phyloP scores from a whole-genome alignment of 2,329 filamentous ascomycete species.

The Clarireedia sp. region DNA sequence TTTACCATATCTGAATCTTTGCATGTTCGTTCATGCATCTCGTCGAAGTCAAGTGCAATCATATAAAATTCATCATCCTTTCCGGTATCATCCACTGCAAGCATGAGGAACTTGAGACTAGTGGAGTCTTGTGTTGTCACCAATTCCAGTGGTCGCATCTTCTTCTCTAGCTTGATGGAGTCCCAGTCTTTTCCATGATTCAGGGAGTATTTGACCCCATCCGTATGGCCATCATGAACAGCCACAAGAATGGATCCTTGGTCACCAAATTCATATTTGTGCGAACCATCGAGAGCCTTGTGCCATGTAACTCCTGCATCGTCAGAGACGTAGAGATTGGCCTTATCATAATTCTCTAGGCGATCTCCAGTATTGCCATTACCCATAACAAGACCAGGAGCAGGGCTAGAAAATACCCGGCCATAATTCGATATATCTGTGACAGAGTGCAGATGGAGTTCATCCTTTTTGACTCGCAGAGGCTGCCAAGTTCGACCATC shows the following conservation, averaged over 20 bases:
- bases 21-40: constrained; percentile 73
- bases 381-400: constrained; percentile 88
- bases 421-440: constrained; percentile 77
- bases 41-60: constrained; percentile 75
- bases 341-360: constrained; percentile 62
- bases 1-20: constrained; percentile 77
- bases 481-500: constrained; percentile 80
- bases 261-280: constrained; percentile 95
- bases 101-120: constrained; percentile 78
- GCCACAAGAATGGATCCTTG: constrained; percentile 85
- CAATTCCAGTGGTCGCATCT: constrained; percentile 63
- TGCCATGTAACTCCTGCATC: constrained; percentile 84
- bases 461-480: constrained; percentile 56
- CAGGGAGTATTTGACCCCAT: constrained; percentile 67
- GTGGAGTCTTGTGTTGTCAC: constrained; percentile 91
- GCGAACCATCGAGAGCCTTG: constrained; percentile 65
- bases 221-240: constrained; percentile 57
- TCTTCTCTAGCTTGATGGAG: constrained; percentile 58
- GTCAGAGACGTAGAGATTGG: constrained; percentile 81
- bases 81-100: constrained; percentile 52
- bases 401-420: constrained; percentile 84
- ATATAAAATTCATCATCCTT: constrained; percentile 51
- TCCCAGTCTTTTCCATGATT: constrained; percentile 86
- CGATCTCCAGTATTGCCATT: constrained; percentile 80
- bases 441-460: constrained; percentile 85